phyloP scores from a whole-genome alignment of 345 rosid genomes.

The Anastatica hierochuntica region DNA sequence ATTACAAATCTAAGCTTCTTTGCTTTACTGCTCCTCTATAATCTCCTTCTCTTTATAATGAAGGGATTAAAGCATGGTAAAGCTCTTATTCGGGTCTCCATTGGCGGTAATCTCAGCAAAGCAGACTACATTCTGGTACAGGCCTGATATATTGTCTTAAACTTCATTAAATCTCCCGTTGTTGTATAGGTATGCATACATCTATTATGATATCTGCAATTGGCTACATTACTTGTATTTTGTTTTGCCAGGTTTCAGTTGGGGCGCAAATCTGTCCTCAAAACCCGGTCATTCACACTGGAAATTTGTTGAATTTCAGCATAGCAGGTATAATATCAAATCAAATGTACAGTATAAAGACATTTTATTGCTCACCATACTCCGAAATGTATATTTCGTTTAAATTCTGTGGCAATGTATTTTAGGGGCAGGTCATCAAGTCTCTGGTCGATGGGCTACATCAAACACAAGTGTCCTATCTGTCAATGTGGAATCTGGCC shows the following conservation, averaged over 20 bases:
- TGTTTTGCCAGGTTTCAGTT: slow-evolving; percentile 59
- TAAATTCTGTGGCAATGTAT: slow-evolving; percentile 6
- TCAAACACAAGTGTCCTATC: slow-evolving; percentile 50
- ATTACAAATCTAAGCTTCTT: too few relatives aligned
- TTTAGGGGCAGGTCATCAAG: slow-evolving; percentile 47
- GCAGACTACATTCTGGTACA: slow-evolving; percentile 73
- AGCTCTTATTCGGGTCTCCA: slow-evolving; percentile 67
- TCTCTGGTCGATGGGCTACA: slow-evolving; percentile 63
- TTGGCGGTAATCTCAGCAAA: slow-evolving; percentile 36
- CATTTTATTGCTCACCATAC: too few relatives aligned
- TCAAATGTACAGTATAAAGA: background rate
- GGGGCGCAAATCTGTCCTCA: slow-evolving; percentile 71
- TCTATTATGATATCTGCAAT: too few relatives aligned
- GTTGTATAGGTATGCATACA: too few relatives aligned
- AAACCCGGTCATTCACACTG: slow-evolving; percentile 50
- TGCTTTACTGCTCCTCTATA: too few relatives aligned
- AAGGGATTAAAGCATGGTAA: slow-evolving; percentile 63
- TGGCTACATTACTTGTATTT: too few relatives aligned
- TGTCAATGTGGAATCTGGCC: slow-evolving; percentile 51
- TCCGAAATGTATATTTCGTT: too few relatives aligned
- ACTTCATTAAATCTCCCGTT: too few relatives aligned
- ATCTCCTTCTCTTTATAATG: slow-evolving; percentile 29
- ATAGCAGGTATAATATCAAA: slow-evolving; percentile 38
- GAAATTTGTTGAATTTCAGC: slow-evolving; percentile 47
- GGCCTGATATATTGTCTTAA: background rate